Evolutionary conservation across 805 yeast species (phyloP).

Genomic region (Metschnikowia shivogae): DNA sequence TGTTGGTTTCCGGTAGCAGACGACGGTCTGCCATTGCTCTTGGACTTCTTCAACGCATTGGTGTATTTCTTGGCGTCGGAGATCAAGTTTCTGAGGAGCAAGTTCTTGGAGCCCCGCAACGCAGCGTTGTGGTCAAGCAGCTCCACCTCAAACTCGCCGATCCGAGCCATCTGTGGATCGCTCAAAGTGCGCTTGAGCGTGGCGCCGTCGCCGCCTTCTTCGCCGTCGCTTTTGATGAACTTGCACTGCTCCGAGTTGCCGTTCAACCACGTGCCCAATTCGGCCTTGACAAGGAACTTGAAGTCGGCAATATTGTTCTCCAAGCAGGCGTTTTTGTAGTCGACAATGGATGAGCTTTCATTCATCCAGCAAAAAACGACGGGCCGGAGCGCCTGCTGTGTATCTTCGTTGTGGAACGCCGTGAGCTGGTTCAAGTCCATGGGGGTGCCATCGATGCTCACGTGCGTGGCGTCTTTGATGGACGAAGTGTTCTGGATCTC

Average conservation of each 20-base stretch:
- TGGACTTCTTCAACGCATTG: constrained; percentile 41
- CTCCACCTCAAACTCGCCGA: constrained; percentile 45
- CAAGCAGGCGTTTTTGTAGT: constrained; percentile 72
- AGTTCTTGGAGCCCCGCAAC: constrained; percentile 61
- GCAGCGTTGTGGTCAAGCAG: constrained; percentile 57
- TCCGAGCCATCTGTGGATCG: constrained; percentile 50
- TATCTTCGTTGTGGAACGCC: constrained; percentile 50
- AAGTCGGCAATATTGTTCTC: constrained; percentile 61
- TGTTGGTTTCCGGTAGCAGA: constrained; percentile 5
- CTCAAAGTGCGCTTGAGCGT: constrained; percentile 14
- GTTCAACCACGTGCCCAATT: constrained; percentile 73
- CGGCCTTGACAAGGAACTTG: constrained; percentile 80
- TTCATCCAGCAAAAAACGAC: constrained; percentile 76
- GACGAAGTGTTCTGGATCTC: constrained; percentile 13
- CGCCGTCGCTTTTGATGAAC: constrained; percentile 36
- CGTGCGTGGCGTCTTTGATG: constrained; percentile 35
- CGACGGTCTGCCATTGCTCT: constrained; percentile 5
- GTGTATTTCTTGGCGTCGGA: constrained; percentile 63
- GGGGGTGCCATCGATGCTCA: constrained; percentile 24
- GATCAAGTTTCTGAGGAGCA: constrained; percentile 64
- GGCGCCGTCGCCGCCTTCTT: background rate
- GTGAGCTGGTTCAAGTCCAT: constrained; percentile 46
- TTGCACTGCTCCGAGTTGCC: constrained; percentile 63
- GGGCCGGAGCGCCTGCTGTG: constrained; percentile 50
- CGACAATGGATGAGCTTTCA: constrained; percentile 71